phyloP scores from a whole-genome alignment of 139 green algal species.

The Asterochloris sp. region DNA sequence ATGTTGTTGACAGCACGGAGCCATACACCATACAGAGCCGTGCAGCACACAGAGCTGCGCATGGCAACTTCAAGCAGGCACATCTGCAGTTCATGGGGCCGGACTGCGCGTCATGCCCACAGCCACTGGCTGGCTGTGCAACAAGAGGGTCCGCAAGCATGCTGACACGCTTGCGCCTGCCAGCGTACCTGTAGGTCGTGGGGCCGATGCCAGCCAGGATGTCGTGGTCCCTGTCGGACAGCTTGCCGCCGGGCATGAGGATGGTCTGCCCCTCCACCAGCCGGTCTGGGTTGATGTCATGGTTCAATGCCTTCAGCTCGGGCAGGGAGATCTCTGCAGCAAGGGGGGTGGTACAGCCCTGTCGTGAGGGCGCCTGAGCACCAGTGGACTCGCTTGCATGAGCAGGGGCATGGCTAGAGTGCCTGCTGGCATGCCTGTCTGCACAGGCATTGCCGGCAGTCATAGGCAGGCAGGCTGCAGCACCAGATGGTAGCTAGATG shows the following conservation, averaged over 20 bases:
- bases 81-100: neutral
- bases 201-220: slow-evolving; percentile 78
- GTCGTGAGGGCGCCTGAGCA: neutral
- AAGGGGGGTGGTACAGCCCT: neutral
- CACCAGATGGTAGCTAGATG: neutral
- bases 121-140: too few species aligned
- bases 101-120: neutral
- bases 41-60: neutral
- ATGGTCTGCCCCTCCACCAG: slow-evolving; percentile 73
- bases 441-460: too few species aligned
- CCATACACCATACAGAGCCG: neutral
- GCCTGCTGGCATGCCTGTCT: too few species aligned
- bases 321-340: slow-evolving; percentile 55
- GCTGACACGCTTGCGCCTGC: too few species aligned
- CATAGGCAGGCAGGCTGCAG: neutral
- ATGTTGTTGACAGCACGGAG: too few species aligned
- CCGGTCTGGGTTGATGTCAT: slow-evolving; percentile 30
- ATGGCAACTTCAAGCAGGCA: neutral
- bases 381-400: neutral
- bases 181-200: slow-evolving; percentile 12
- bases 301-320: slow-evolving; percentile 62
- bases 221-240: slow-evolving; percentile 73
- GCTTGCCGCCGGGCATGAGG: slow-evolving; percentile 69
- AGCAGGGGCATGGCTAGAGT: neutral
- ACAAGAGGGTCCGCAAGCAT: too few species aligned